phyloP scores from a whole-genome alignment of 805 yeast species.

The Kockiozyma suomiensis region DNA sequence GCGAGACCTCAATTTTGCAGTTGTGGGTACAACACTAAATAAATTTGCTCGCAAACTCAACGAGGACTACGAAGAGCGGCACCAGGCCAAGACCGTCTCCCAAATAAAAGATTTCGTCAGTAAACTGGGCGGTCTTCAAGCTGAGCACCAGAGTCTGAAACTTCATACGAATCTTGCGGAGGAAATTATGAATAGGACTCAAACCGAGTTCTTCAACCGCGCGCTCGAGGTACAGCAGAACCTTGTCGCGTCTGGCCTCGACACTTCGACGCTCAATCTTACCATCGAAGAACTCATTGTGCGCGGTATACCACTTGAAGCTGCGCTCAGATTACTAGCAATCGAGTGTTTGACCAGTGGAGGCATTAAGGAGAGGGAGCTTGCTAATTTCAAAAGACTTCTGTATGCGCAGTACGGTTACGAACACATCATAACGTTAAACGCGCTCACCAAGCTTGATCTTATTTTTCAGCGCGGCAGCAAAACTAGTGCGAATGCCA shows the following conservation, averaged over 20 bases:
- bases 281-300: conserved; percentile 56
- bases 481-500: conserved; percentile 34
- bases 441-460: conserved; percentile 53
- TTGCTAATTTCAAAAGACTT: conserved; percentile 55
- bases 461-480: conserved; percentile 46
- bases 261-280: conserved; percentile 44
- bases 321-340: conserved; percentile 57
- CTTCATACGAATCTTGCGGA: conserved; percentile 47
- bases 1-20: conserved; percentile 72
- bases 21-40: conserved; percentile 74
- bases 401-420: conserved; percentile 69
- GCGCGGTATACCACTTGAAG: conserved; percentile 47
- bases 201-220: conserved; percentile 45
- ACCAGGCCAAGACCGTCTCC: conserved; percentile 57
- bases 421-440: conserved; percentile 51
- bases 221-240: conserved; percentile 70
- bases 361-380: conserved; percentile 70
- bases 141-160: conserved; percentile 66
- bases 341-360: conserved; percentile 63
- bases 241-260: conserved; percentile 57
- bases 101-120: conserved; percentile 75
- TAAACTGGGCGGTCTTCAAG: conserved; percentile 66
- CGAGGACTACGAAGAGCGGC: conserved; percentile 62
- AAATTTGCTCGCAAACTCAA: conserved; percentile 70
- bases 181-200: conserved; percentile 34